Evolutionary conservation across 768 basidiomycete species (phyloP).

Genomic region (Boletellus ananiceps): DNA sequence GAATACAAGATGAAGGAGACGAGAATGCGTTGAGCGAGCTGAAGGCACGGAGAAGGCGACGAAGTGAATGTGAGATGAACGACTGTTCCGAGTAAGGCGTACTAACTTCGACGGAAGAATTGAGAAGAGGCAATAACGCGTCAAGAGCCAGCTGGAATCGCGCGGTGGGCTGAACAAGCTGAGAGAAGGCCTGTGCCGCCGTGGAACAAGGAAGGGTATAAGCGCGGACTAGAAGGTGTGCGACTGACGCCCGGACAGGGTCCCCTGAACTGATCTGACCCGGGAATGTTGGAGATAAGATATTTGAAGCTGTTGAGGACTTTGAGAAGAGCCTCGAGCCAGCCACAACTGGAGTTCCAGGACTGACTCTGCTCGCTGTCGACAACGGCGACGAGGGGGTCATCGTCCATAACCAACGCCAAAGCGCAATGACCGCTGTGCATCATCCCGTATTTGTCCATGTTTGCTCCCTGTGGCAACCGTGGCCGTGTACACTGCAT

Average conservation of each 20-base stretch:
- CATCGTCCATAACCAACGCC: slow-evolving; percentile 28
- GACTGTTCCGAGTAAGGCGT: slow-evolving; percentile 7
- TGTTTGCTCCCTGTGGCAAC: slow-evolving; percentile 24
- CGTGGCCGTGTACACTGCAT: slow-evolving; percentile 5
- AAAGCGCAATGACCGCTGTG: neutral
- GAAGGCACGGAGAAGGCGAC: slow-evolving; percentile 9
- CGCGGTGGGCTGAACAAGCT: slow-evolving; percentile 70
- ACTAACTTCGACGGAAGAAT: slow-evolving; percentile 52
- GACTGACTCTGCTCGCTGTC: slow-evolving; percentile 31
- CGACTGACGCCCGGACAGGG: slow-evolving; percentile 58
- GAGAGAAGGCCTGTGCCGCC: slow-evolving; percentile 68
- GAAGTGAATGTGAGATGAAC: slow-evolving; percentile 14
- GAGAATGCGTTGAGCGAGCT: slow-evolving; percentile 73
- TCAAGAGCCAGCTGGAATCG: slow-evolving; percentile 83
- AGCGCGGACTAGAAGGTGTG: slow-evolving; percentile 61
- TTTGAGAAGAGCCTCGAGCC: slow-evolving; percentile 32
- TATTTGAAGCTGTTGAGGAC: slow-evolving; percentile 30
- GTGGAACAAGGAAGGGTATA: slow-evolving; percentile 72
- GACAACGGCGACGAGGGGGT: slow-evolving; percentile 31
- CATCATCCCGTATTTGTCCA: slow-evolving; percentile 9
- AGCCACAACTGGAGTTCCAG: slow-evolving; percentile 21
- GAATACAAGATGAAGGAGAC: slow-evolving; percentile 78
- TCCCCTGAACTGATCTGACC: slow-evolving; percentile 33
- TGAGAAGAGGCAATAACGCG: slow-evolving; percentile 71
- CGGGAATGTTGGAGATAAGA: slow-evolving; percentile 31